A percentile compares a stretch with the other conserved stretches of the same genome.
These are phyloP conservation scores for Monilinia polystroma DNA, from an alignment of 2,329 filamentous ascomycete genomes.

Conservation along the genomic window DNA sequence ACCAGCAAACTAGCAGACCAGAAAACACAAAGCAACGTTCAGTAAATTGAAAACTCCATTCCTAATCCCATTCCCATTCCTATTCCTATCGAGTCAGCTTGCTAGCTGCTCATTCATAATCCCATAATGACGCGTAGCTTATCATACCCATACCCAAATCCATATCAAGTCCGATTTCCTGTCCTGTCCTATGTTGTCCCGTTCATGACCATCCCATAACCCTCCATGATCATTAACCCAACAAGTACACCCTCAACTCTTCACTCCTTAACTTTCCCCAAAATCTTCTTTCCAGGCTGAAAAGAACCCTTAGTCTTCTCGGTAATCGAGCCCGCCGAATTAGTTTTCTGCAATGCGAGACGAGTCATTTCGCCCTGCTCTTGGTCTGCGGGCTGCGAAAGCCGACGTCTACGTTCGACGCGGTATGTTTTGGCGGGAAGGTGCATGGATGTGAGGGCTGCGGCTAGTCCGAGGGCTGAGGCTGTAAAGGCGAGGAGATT, in stretches of 20 bases:
- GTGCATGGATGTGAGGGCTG: conserved; percentile 20
- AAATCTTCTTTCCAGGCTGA: conserved; percentile 18
- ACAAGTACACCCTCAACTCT: not conserved
- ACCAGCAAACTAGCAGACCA: too few relatives aligned
- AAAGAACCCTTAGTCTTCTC: not conserved
- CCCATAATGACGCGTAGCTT: not conserved
- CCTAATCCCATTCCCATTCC: not conserved
- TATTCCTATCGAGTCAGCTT: not conserved
- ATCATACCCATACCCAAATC: not conserved
- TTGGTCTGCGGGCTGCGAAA: conserved; percentile 16
- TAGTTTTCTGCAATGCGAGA: conserved; percentile 17
- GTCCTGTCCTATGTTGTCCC: too few relatives aligned
- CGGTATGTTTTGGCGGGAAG: conserved; percentile 20
- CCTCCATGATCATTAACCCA: not conserved
- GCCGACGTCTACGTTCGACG: conserved; percentile 19
- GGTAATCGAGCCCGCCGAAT: conserved; percentile 2
- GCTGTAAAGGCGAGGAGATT: not conserved
- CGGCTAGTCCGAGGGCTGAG: conserved; percentile 20
- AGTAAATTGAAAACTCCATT: not conserved
- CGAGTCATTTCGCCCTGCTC: conserved; percentile 13
- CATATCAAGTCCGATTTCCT: not conserved
- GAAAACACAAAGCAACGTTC: not conserved
- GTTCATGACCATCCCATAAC: too few relatives aligned
- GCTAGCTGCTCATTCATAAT: not conserved
- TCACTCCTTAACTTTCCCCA: conserved; percentile 17